Base-by-base conservation (phyloP, 768 basidiomycete species). In the Tylopilus subfusipes region DNA sequence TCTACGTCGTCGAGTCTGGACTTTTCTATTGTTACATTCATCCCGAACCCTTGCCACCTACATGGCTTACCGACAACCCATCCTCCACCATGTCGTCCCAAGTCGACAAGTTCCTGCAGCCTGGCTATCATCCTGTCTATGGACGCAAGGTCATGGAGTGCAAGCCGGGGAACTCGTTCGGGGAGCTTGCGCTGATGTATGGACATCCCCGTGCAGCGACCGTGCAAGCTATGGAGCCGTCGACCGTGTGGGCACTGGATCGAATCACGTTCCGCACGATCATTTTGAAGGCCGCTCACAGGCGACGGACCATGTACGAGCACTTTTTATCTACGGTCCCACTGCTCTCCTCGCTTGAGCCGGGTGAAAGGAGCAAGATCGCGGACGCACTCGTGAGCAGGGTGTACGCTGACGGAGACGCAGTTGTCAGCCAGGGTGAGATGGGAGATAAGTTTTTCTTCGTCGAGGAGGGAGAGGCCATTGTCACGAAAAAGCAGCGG, bases 251-350 rank as follows among this genome's bases (percentile, higher is more conserved):
- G 97, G 87, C 90, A 11, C 79, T 99, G 60, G 97, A 99, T 75
- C 88, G 97, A 53, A 93, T 95, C 63, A 98, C 95, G 4, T 99
- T 98, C 86, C 85, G 97, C 43, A 97, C 93, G 7, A 98, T 99
- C 73, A 89, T 99, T 50, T 80, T 98, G 56, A 94, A 94, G 71
- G 86, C 92, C 49, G 93, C 93, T 31, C 88, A 94, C 62, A 80
- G 89, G 53, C 85, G 93, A 61, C 79, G 96, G 49, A 90, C 90
- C 62, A 95, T 97, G 88, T 98, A 98, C 70, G 97, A 99, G 70
- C 82, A 86, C 33, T 99, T 99, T 80, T 76, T 99, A 52, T 83
- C 85, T n/a, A 90, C 88, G 9, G 95, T 98, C 16, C 83, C 87
- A 2, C 81, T 99, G 43, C 79, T 99, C 42, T 83, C 88, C 29